Percentiles rank a stretch among this genome's conserved stretches.
Evolutionary conservation across 179 eudicot genomes (phyloP).

Genomic region (Heliamphora pulchella): DNA sequence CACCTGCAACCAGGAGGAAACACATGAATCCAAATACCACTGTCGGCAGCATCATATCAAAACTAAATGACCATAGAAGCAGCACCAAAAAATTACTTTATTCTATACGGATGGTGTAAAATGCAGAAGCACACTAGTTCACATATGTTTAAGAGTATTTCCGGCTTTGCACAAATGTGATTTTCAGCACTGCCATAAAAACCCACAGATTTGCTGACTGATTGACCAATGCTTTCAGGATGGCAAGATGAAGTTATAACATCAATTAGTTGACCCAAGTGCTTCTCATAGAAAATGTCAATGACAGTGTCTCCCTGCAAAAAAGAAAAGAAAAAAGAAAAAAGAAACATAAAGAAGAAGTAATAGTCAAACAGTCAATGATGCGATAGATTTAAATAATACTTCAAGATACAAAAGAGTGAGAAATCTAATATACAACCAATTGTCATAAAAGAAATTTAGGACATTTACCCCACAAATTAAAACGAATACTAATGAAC

Average conservation of each 20-base stretch:
- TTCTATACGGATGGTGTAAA: constrained; percentile 74
- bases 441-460: not conserved
- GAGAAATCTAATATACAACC: not conserved
- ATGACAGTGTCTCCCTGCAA: constrained; percentile 79
- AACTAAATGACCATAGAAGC: not conserved
- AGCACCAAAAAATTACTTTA: constrained; percentile 50
- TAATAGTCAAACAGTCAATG: not conserved
- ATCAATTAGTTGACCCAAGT: constrained; percentile 76
- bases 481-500: not conserved
- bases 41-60: constrained; percentile 16
- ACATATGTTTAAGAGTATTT: constrained; percentile 70
- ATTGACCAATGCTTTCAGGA: constrained; percentile 28
- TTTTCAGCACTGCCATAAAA: constrained; percentile 29
- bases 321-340: constrained; percentile 10
- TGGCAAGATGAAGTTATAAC: constrained; percentile 68
- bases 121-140: constrained; percentile 90
- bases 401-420: not conserved
- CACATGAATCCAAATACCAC: constrained; percentile 10
- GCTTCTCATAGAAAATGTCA: constrained; percentile 86
- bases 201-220: constrained; percentile 25
- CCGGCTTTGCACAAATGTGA: constrained; percentile 53
- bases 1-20: constrained; percentile 48
- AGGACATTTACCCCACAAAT: not conserved
- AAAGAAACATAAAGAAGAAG: not conserved
- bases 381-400: not conserved